These are phyloP conservation scores for Pholiota adiposa DNA, from an alignment of 1,284 basidiomycete genomes.

Conservation along the genomic window DNA sequence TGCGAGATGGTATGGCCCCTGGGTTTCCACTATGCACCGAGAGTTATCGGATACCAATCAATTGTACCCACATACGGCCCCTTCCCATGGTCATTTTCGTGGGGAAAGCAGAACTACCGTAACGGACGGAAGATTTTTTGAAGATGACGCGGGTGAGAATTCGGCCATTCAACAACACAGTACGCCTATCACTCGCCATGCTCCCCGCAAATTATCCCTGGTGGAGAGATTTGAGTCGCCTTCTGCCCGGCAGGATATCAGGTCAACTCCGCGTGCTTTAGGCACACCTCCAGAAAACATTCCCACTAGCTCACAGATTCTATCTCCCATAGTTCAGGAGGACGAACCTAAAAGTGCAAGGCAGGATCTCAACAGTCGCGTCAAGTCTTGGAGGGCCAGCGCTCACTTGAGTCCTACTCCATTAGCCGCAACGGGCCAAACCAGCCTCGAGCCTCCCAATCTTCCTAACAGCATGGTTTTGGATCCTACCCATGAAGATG, in stretches of 20 bases:
- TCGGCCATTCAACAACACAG: conserved; percentile 31
- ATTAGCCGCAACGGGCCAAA: conserved; percentile 54
- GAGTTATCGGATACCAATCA: conserved; percentile 49
- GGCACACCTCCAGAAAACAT: conserved; percentile 34
- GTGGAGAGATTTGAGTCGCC: conserved; percentile 61
- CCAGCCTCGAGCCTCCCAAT: conserved; percentile 55
- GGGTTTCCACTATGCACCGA: conserved; percentile 57
- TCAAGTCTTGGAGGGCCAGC: conserved; percentile 67
- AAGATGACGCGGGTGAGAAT: conserved; percentile 43
- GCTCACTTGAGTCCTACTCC: conserved; percentile 54
- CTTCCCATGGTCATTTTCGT: conserved; percentile 52
- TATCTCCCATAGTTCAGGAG: conserved; percentile 67
- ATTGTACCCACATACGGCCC: conserved; percentile 41
- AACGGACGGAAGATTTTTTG: conserved; percentile 44
- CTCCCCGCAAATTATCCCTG: conserved; percentile 69
- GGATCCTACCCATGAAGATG: conserved; percentile 24
- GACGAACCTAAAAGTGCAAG: conserved; percentile 57
- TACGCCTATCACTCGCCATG: conserved; percentile 43
- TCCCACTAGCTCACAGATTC: conserved; percentile 33
- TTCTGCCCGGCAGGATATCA: conserved; percentile 40
- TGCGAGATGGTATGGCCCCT: conserved; percentile 75
- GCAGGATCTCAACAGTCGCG: conserved; percentile 54
- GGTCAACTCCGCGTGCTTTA: conserved; percentile 27
- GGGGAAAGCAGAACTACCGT: conserved; percentile 58
- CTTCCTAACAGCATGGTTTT: conserved; percentile 52